phyloP scores from a whole-genome alignment of 164 flowering plant genomes.

The Echeveria elegans region DNA sequence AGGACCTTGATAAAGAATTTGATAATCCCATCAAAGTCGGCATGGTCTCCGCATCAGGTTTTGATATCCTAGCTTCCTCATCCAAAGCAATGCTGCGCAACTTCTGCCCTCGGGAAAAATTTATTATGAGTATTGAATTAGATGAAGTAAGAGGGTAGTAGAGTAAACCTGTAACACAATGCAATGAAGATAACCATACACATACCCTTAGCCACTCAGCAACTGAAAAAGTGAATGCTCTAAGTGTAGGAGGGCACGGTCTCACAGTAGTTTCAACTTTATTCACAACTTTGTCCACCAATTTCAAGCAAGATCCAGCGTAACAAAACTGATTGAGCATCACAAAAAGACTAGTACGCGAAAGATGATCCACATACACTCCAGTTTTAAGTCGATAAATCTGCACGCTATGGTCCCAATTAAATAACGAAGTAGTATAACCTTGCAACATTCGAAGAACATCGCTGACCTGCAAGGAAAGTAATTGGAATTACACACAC shows the following conservation, averaged over 20 bases:
- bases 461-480: slow-evolving; percentile 45
- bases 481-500: not conserved
- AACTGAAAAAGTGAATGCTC: slow-evolving; percentile 62
- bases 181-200: not conserved
- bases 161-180: not conserved
- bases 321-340: slow-evolving; percentile 57
- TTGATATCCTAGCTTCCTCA: slow-evolving; percentile 53
- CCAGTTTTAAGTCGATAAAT: slow-evolving; percentile 38
- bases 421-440: slow-evolving; percentile 49
- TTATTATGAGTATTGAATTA: not conserved
- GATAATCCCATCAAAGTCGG: slow-evolving; percentile 67
- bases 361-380: slow-evolving; percentile 57
- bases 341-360: slow-evolving; percentile 43
- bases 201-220: slow-evolving; percentile 73
- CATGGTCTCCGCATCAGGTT: slow-evolving; percentile 22
- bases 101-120: slow-evolving; percentile 34
- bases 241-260: slow-evolving; percentile 56
- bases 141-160: not conserved
- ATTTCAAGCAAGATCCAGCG: slow-evolving; percentile 65
- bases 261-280: slow-evolving; percentile 29
- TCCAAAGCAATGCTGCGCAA: slow-evolving; percentile 55
- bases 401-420: slow-evolving; percentile 44
- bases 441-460: slow-evolving; percentile 80
- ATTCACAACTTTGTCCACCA: slow-evolving; percentile 42
- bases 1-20: slow-evolving; percentile 61